These are phyloP conservation scores for Hortaea werneckii DNA, from an alignment of 2,329 filamentous ascomycete genomes.

Conservation along the genomic window DNA sequence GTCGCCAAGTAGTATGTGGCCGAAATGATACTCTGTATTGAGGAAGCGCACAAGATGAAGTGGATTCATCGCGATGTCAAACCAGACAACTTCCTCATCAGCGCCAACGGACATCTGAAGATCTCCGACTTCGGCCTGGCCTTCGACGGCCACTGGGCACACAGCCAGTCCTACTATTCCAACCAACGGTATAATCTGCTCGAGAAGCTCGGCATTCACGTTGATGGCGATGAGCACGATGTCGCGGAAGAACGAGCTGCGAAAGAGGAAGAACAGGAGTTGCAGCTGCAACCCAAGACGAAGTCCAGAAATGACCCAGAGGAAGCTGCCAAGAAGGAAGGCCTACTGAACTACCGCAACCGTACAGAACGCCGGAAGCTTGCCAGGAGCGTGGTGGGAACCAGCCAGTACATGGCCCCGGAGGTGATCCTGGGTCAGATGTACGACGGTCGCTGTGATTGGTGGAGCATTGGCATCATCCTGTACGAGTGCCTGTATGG, in stretches of 20 bases:
- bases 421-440: conserved; percentile 73
- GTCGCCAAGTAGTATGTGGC: conserved; percentile 80
- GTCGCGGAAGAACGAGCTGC: conserved; percentile 36
- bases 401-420: conserved; percentile 96
- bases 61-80: conserved; percentile 97
- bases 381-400: conserved; percentile 81
- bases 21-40: conserved; percentile 91
- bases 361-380: conserved; percentile 52
- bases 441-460: conserved; percentile 92
- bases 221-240: conserved; percentile 67
- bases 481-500: conserved; percentile 91
- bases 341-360: conserved; percentile 33
- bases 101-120: conserved; percentile 77
- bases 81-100: conserved; percentile 92
- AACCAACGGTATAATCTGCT: conserved; percentile 71
- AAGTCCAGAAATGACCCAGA: conserved; percentile 12
- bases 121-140: conserved; percentile 95
- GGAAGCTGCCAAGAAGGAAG: conserved; percentile 20
- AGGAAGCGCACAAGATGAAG: conserved; percentile 76
- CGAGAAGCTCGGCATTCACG: conserved; percentile 60
- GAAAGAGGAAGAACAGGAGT: conserved; percentile 13
- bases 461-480: conserved; percentile 93
- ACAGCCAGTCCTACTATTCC: conserved; percentile 79
- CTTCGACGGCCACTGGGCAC: conserved; percentile 91
- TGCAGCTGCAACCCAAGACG: conserved; percentile 1